Base-by-base conservation (phyloP, 768 basidiomycete species). In the Pleurotus sapidus region DNA sequence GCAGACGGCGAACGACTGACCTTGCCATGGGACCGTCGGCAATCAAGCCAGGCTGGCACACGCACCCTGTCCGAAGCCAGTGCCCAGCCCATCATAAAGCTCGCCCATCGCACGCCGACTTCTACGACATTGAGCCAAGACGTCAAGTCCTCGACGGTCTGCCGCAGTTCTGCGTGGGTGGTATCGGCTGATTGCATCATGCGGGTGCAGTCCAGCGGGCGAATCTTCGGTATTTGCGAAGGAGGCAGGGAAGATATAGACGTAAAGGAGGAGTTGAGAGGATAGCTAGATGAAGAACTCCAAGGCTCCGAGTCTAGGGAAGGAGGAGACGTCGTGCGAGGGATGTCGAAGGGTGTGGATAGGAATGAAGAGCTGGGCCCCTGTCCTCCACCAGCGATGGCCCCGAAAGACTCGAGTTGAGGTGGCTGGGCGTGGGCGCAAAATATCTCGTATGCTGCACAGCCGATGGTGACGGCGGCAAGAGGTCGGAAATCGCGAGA, bases 71-170 rank as follows among this genome's bases (percentile, higher is more conserved):
- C n/a, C n/a, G n/a, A n/a, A n/a, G n/a, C n/a, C n/a, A n/a, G n/a
- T n/a, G n/a, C n/a, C n/a, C n/a, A n/a, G n/a, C n/a, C n/a, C n/a
- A n/a, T n/a, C n/a, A n/a, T n/a, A n/a, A n/a, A n/a, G n/a, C n/a
- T n/a, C n/a, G 23, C 76, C 80, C 30, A 77, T n/a, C n/a, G 79
- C 47, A 98, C 73, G 0, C 93, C 94, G 9, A 68, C 72, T 64
- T 93, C 90, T 0, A 95, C 81, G 0, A 86, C 77, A 4, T 80
- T 79, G 57, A 98, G 70, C 92, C 91, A 95, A 60, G 81, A 77
- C 2, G 81, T 78, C 37, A 98, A 80, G 64, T 89, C 85, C 46
- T 88, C 87, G 8, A 96, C 83, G 3, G 87, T 89, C 45, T 77
- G 72, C 45, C 84, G 85, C 48, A 98, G 79, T 66, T 93, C 89